phyloP scores from a whole-genome alignment of 768 basidiomycete genomes.

The Termitomyces sp. region DNA sequence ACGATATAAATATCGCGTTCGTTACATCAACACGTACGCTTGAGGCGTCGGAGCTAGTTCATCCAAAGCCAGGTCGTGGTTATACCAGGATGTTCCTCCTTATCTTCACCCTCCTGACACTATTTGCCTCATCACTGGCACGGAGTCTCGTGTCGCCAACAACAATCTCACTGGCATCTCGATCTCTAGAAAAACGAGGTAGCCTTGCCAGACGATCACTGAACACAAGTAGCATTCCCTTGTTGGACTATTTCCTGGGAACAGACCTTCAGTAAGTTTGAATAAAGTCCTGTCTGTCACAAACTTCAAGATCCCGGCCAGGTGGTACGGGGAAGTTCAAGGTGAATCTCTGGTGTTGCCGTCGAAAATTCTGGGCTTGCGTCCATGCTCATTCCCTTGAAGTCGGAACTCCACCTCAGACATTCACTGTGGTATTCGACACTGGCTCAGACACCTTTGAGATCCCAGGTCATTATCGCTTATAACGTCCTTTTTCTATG shows the following conservation, averaged over 20 bases:
- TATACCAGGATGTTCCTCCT: no score
- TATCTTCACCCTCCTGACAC: neutral
- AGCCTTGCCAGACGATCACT: slow-evolving; percentile 23
- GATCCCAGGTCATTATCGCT: slow-evolving; percentile 8
- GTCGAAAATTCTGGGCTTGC: neutral
- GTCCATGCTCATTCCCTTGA: neutral
- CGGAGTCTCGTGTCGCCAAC: neutral
- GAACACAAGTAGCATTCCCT: slow-evolving; percentile 34
- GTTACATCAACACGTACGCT: no score
- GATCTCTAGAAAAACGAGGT: neutral
- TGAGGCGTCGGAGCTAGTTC: no score
- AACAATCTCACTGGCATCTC: slow-evolving; percentile 3
- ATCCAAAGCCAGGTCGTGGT: no score
- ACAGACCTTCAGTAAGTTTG: slow-evolving; percentile 50
- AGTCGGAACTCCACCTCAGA: slow-evolving; percentile 57
- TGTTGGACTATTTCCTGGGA: slow-evolving; percentile 49
- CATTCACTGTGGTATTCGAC: slow-evolving; percentile 26
- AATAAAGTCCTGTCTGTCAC: neutral
- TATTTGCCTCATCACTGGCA: neutral
- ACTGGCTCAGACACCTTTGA: slow-evolving; percentile 12
- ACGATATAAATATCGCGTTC: no score
- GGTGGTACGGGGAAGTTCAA: slow-evolving; percentile 51
- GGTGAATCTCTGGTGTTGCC: slow-evolving; percentile 20
- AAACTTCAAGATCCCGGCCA: slow-evolving; percentile 15
- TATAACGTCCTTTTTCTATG: slow-evolving; percentile 21